phyloP scores from a whole-genome alignment of 352 stramenopile species.

The Phytophthora niederhauseri region DNA sequence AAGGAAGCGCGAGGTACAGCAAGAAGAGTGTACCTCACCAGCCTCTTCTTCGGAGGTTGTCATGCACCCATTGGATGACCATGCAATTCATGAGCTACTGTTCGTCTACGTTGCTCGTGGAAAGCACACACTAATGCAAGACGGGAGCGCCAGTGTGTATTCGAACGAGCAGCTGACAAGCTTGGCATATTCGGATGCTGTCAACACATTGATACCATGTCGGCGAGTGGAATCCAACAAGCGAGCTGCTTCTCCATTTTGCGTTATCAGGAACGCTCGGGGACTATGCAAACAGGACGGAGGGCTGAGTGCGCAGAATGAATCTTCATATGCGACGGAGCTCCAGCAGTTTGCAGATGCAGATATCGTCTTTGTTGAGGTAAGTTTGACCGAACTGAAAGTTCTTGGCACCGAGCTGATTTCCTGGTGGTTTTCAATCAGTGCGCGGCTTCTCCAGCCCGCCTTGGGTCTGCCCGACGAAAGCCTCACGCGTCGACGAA shows the following conservation, averaged over 20 bases:
- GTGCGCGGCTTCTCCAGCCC: conserved; percentile 9
- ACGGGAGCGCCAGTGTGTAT: neutral
- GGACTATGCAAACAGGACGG: conserved; percentile 26
- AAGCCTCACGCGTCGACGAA: neutral
- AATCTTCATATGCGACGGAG: neutral
- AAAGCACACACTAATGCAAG: neutral
- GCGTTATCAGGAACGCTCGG: conserved; percentile 38
- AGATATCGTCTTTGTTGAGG: conserved; percentile 37
- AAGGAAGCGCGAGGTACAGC: neutral
- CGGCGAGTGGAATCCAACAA: conserved; percentile 4
- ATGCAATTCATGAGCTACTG: conserved; percentile 43
- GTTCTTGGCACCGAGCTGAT: neutral
- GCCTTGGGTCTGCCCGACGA: neutral
- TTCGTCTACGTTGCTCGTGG: conserved; percentile 41
- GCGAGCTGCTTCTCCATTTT: conserved; percentile 9
- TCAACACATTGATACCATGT: conserved; percentile 32
- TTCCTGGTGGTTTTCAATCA: neutral
- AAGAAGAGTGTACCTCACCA: neutral
- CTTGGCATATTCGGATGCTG: conserved; percentile 39
- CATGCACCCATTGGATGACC: conserved; percentile 34
- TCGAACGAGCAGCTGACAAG: conserved; percentile 27
- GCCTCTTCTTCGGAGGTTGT: conserved; percentile 2
- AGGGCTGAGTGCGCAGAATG: conserved; percentile 2
- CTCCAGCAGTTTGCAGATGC: conserved; percentile 20
- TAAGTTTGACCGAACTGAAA: conserved; percentile 1